Evolutionary conservation across 306 rosid genomes (phyloP), one percentile per base, ranked within the genome.

Genomic region (Argentina anserina): DNA sequence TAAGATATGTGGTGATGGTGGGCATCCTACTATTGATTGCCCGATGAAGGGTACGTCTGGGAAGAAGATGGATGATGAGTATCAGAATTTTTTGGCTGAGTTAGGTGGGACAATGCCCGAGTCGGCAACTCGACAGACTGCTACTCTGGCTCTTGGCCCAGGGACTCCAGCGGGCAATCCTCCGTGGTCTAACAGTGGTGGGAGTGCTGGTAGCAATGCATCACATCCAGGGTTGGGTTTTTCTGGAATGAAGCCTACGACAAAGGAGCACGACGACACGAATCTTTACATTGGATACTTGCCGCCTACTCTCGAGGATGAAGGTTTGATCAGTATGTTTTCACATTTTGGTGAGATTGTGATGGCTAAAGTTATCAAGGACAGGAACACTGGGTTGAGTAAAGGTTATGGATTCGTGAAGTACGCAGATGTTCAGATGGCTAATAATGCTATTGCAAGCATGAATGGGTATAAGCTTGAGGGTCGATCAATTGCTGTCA

Each of bases 1-100:
- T 79, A 94, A 94, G 83, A 88, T 88, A 67, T 94, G 97, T 78
- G 99, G 99, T 42, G 99, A 94, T 86, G 99, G 97, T 75, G 99
- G 99, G 55, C 99, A 94, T 65, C 99, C 97, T 0, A 91, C 91
- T 53, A 94, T 94, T 49, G 99, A 94, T 81, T 94, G 99, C 76
- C 99, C 99, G 0, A 96, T 94, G 81, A 94, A 94, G 85, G 97
- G 99, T 10, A 84, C 88, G 7, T 69, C 88, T 36, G 88, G 86
- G 75, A 84, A 84, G 76, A 84, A 84, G 59, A 84, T 84, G 88
- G 88, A 84, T n/a, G 84, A 84, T 76, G 88, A 94, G 84, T 94
- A 94, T 87, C 99, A 94, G 78, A 94, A 87, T 83, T 94, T 94
- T 73, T 76, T 94, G 75, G 99, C 99, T 34, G 99, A 94, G 90